A percentile compares a stretch with the other conserved stretches of the same genome.
Conservation (phyloP, 495 filamentous ascomycete species). For the Penicillium bovifimosum region DNA sequence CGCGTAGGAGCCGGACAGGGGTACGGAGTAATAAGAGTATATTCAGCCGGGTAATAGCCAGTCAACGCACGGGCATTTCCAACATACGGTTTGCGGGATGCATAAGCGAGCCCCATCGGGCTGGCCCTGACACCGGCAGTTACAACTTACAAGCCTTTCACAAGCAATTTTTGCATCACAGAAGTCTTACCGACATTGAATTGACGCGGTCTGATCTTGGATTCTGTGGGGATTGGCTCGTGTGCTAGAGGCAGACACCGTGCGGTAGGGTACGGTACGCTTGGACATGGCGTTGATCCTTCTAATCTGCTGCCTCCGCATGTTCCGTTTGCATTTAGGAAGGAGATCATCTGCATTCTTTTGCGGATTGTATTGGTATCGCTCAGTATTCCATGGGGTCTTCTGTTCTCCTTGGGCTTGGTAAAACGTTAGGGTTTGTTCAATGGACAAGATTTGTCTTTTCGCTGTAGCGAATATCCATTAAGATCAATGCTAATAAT, state of each 20-base stretch:
- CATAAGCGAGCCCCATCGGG: too few species aligned
- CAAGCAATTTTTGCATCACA: too few species aligned
- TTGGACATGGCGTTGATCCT: background rate
- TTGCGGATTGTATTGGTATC: too few species aligned
- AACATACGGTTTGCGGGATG: background rate
- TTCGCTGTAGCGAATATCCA: background rate
- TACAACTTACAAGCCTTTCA: background rate
- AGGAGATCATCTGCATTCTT: too few species aligned
- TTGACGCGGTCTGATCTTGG: background rate
- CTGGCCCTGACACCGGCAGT: background rate
- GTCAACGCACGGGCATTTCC: background rate
- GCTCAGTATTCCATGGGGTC: too few species aligned
- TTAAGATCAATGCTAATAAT: slow-evolving; percentile 3
- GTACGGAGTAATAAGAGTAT: too few species aligned
- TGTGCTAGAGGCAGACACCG: background rate
- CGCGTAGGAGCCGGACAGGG: too few species aligned
- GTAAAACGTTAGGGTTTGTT: too few species aligned
- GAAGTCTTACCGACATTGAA: background rate
- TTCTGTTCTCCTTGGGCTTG: too few species aligned
- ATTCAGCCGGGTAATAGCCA: too few species aligned
- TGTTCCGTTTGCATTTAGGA: background rate
- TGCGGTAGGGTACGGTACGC: background rate
- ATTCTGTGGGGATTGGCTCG: background rate
- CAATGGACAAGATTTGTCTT: too few species aligned
- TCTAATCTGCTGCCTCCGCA: background rate